Conservation (phyloP, 2,329 filamentous ascomycete genomes). For the Pezicula rhizophila region DNA sequence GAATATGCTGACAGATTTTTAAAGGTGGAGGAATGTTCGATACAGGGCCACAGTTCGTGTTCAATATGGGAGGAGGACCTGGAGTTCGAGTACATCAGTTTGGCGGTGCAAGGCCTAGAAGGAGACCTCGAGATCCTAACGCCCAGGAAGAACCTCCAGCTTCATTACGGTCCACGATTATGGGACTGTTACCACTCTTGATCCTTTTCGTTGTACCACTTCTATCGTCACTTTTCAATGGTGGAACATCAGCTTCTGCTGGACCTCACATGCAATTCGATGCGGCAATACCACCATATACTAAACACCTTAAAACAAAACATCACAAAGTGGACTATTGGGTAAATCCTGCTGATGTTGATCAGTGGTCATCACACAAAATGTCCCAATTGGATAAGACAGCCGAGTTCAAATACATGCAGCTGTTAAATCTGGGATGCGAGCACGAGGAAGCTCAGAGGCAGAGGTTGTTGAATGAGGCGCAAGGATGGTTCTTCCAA, state of each 20-base stretch:
- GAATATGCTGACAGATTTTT: constrained; percentile 9
- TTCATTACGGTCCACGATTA: constrained; percentile 46
- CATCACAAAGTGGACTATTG: constrained; percentile 76
- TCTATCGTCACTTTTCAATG: constrained; percentile 71
- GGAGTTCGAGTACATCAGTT: constrained; percentile 95
- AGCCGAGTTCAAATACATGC: constrained; percentile 70
- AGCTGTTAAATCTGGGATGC: constrained; percentile 63
- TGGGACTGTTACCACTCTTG: constrained; percentile 79
- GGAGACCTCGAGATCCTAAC: constrained; percentile 64
- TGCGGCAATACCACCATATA: constrained; percentile 62
- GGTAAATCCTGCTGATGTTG: constrained; percentile 72
- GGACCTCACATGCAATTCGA: constrained; percentile 76
- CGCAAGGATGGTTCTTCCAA: constrained; percentile 64
- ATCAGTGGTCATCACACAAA: constrained; percentile 61
- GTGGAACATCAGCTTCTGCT: constrained; percentile 42
- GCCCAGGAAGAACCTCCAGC: constrained; percentile 44
- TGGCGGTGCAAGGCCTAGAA: constrained; percentile 70
- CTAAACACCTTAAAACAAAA: constrained; percentile 64
- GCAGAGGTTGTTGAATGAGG: constrained; percentile 54
- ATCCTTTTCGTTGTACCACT: constrained; percentile 83
- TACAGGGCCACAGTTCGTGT: constrained; percentile 81
- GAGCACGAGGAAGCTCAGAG: constrained; percentile 60
- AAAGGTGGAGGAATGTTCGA: constrained; percentile 53
- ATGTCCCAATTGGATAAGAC: constrained; percentile 68
- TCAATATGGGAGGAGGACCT: constrained; percentile 88